Evolutionary conservation across 2,329 filamentous ascomycete genomes (phyloP).

Genomic region (Colletotrichum cordylinicola): DNA sequence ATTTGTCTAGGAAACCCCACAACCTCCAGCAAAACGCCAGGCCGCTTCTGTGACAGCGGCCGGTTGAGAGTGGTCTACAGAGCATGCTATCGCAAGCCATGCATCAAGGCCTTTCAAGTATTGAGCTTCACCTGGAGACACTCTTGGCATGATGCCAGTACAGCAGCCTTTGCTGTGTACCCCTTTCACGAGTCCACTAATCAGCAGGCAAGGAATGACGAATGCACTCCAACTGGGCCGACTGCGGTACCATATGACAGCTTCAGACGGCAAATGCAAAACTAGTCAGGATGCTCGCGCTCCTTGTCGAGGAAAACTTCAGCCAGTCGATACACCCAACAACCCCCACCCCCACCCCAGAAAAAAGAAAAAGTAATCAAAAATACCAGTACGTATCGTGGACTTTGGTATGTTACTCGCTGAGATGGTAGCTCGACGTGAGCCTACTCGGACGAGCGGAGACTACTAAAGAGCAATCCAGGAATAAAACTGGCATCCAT

Average conservation of each 20-base stretch:
- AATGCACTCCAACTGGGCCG: background rate
- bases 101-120: background rate
- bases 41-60: slow-evolving; percentile 46
- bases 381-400: slow-evolving; percentile 5
- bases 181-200: background rate
- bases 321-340: background rate
- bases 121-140: background rate
- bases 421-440: background rate
- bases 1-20: slow-evolving; percentile 37
- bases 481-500: background rate
- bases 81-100: background rate
- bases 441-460: slow-evolving; percentile 1
- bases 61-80: slow-evolving; percentile 30
- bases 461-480: slow-evolving; percentile 19
- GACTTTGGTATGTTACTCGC: slow-evolving; percentile 5
- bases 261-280: background rate
- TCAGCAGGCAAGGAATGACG: background rate
- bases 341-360: background rate
- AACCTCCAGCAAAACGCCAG: slow-evolving; percentile 44
- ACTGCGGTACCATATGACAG: background rate
- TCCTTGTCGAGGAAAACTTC: background rate
- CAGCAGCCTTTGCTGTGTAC: background rate
- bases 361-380: background rate
- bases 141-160: background rate
- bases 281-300: background rate